Conservation (phyloP, 192 early-diverging fungal genomes). For the Backusella sp. region DNA sequence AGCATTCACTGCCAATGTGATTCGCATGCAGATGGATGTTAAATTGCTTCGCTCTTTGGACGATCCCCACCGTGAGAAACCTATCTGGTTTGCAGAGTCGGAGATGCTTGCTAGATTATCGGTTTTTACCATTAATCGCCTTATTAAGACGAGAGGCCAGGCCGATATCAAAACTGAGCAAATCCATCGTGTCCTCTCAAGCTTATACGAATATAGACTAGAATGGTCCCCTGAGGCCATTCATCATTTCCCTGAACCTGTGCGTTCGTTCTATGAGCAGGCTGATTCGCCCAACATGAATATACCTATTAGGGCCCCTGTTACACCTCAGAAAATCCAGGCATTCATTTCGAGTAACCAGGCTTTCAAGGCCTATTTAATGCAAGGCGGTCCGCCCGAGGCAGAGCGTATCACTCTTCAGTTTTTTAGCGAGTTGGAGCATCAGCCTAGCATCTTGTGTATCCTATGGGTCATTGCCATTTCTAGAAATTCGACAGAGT, state of each 20-base stretch:
- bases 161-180: constrained; percentile 51
- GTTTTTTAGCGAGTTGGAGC: constrained; percentile 58
- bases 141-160: constrained; percentile 56
- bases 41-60: constrained; percentile 54
- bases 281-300: constrained; percentile 20
- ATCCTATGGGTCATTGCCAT: constrained; percentile 60
- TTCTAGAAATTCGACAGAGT: constrained; percentile 37
- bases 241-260: constrained; percentile 51
- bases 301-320: constrained; percentile 5
- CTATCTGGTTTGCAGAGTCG: constrained; percentile 61
- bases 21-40: constrained; percentile 45
- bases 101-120: constrained; percentile 56
- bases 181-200: constrained; percentile 45
- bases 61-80: constrained; percentile 52
- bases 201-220: constrained; percentile 46
- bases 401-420: constrained; percentile 39
- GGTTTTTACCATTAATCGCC: constrained; percentile 48
- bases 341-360: constrained; percentile 25
- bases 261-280: constrained; percentile 43
- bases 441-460: constrained; percentile 66
- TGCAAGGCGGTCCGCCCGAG: constrained; percentile 32
- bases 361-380: constrained; percentile 21
- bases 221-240: constrained; percentile 55
- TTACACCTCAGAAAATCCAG: constrained; percentile 17
- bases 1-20: constrained; percentile 57